Evolutionary conservation across 2,329 filamentous ascomycete species (phyloP), one percentile per base, ranked within the genome.

Genomic region (Cercospora sesami): DNA sequence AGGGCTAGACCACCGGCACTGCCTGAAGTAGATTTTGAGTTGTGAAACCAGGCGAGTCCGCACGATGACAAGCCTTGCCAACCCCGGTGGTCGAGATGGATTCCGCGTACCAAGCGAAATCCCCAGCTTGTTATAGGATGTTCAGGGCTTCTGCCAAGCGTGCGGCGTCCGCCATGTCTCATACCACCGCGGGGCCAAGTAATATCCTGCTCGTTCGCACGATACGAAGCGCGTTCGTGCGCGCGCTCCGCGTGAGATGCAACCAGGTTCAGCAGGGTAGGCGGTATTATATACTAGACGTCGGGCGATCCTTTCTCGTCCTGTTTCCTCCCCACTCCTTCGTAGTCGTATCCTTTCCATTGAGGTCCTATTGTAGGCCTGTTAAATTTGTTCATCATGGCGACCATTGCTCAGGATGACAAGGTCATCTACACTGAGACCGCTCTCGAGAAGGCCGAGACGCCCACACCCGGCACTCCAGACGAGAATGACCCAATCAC

Each of bases 401-500:
- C 55, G n/a, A 21, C 55, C n/a, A 36, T n/a, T 7, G 9, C 28
- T 33, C 28, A 59, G 10, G 55, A 59, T 36, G 55, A 33, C 55
- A 31, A 59, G 31, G 55, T 36, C 55, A 23, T 59, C 28, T 59
- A 36, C 55, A 59, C 16, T 6, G 60, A 31, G 30, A 36, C 60
- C 10, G 8, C 14, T 3, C 21, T 65, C 53, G 64, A 65, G 36
- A 61, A 65, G 57, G 26, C 23, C 64, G 64, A 39, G 8, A 36
- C 42, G 8, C 64, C 63, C 12, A 21, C 14, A 12, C 36, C 36
- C 4, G 36, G 36, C 36, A 60, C 39, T 26, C 58, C 61, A 21
- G 57, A 61, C 64, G 74, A 76, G 65, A 69, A 78, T 70, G 73
- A 72, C 45, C 70, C 69, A 16, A 75, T 77, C 67, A 66, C 73